Evolutionary conservation across 2,329 filamentous ascomycete species (phyloP).

Genomic region (Alternaria triticina): DNA sequence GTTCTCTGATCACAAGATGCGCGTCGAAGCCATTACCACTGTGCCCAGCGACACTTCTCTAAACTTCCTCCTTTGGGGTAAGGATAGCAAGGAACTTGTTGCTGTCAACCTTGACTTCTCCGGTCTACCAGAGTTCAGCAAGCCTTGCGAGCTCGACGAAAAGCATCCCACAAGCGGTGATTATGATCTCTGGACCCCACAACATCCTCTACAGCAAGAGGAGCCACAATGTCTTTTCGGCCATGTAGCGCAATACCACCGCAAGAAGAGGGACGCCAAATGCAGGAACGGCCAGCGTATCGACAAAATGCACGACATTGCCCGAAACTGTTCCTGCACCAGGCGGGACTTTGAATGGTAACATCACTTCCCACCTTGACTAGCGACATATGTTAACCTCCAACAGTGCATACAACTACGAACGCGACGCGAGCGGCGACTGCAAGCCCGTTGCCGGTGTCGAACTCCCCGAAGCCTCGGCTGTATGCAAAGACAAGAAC

Average conservation of each 20-base stretch:
- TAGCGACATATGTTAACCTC: constrained; percentile 15
- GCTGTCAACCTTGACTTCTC: constrained; percentile 90
- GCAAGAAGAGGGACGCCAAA: constrained; percentile 78
- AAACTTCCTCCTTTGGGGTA: constrained; percentile 91
- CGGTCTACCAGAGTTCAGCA: constrained; percentile 68
- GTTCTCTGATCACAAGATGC: constrained; percentile 73
- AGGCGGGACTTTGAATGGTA: constrained; percentile 92
- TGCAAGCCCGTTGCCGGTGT: constrained; percentile 80
- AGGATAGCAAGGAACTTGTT: constrained; percentile 62
- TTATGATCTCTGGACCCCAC: constrained; percentile 87
- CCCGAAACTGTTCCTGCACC: constrained; percentile 80
- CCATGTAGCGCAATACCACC: constrained; percentile 85
- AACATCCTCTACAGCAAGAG: constrained; percentile 79
- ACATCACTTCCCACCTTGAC: constrained; percentile 39
- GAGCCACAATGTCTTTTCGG: constrained; percentile 88
- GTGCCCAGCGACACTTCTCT: constrained; percentile 86
- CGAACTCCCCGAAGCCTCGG: constrained; percentile 64
- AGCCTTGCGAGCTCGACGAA: constrained; percentile 73
- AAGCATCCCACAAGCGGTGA: constrained; percentile 66
- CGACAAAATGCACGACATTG: constrained; percentile 67
- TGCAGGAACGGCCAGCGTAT: constrained; percentile 85
- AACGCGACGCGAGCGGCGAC: constrained; percentile 76
- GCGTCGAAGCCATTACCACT: constrained; percentile 82
- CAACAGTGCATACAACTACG: constrained; percentile 89
- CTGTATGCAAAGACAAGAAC: constrained; percentile 67